Conservation (phyloP, 2,329 filamentous ascomycete species). For the Exophiala lecanii-corni region DNA sequence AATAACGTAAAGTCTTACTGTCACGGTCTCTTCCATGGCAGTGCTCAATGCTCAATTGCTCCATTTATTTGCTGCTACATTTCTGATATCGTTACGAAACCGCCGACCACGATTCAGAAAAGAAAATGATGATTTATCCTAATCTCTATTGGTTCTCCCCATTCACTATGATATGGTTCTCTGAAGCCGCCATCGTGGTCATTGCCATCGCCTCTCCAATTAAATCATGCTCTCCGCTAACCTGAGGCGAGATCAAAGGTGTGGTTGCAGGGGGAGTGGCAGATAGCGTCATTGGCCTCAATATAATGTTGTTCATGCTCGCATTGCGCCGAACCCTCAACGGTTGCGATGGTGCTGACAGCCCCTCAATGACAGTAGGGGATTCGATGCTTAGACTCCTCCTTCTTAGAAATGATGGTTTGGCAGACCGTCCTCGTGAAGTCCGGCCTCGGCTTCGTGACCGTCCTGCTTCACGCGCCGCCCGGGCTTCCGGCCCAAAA, state of each 20-base stretch:
- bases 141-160: too few relatives aligned
- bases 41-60: too few relatives aligned
- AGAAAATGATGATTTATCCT: too few relatives aligned
- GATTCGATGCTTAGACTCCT: slow-evolving; percentile 21
- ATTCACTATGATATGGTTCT: too few relatives aligned
- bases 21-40: too few relatives aligned
- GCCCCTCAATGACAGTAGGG: slow-evolving; percentile 5
- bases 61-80: too few relatives aligned
- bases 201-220: slow-evolving; percentile 15
- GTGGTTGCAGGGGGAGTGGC: slow-evolving; percentile 11
- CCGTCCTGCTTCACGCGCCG: slow-evolving; percentile 16
- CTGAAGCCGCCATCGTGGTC: slow-evolving; percentile 10
- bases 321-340: slow-evolving; percentile 20
- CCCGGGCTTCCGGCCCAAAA: slow-evolving; percentile 22
- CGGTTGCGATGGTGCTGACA: neutral
- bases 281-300: slow-evolving; percentile 11
- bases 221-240: slow-evolving; percentile 10
- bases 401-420: slow-evolving; percentile 15
- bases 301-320: slow-evolving; percentile 16
- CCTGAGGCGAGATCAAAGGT: slow-evolving; percentile 15
- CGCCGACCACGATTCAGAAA: too few relatives aligned
- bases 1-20: too few relatives aligned
- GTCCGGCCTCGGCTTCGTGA: slow-evolving; percentile 16
- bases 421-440: slow-evolving; percentile 17
- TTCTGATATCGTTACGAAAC: too few relatives aligned